Evolutionary conservation across 352 stramenopile genomes (phyloP), one percentile per base, ranked within the genome.

Genomic region (Stephanocyclus meneghinianus): DNA sequence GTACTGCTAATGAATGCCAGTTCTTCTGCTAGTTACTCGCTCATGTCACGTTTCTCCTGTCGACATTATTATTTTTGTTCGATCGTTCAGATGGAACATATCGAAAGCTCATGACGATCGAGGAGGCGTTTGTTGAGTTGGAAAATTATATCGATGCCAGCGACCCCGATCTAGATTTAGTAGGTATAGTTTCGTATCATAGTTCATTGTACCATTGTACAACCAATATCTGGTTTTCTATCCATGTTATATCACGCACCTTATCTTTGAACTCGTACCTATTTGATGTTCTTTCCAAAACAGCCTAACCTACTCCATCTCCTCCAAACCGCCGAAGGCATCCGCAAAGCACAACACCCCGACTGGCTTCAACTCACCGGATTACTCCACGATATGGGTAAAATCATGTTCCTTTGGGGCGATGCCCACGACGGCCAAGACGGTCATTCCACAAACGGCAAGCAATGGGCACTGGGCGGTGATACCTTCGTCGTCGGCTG

Each of bases 371-470:
- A 97, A 78, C 87, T 98, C 47, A 91, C 95, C 1, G 95, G 95
- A 0, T 76, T 98, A 15, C 79, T 98, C 35, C 95, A 98, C 79
- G 95, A 98, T 81, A 96, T 98, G 92, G 95, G 95, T 63, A 97
- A 98, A 84, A 97, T 97, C 74, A 95, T 97, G 91, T 97, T 97
- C 79, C 86, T 97, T 3, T 97, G 94, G 95, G 95, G 95, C 40
- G 82, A 77, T 42, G 83, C 81, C 18, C 85, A 94, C 50, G 93
- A 97, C 68, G 95, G 94, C 11, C 94, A 97, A 78, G 82, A 97
- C 76, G 95, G 95, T 63, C 78, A 83, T 45, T 71, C 55, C 42
- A 69, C 77, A 2, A 83, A 81, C 37, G 94, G 94, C 45, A 91
- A 96, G 51, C 95, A 98, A 78, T 98, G 95, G 95, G 93, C 95